These are phyloP conservation scores for Pythium aristosporum DNA, from an alignment of 352 stramenopile species.

Conservation along the genomic window DNA sequence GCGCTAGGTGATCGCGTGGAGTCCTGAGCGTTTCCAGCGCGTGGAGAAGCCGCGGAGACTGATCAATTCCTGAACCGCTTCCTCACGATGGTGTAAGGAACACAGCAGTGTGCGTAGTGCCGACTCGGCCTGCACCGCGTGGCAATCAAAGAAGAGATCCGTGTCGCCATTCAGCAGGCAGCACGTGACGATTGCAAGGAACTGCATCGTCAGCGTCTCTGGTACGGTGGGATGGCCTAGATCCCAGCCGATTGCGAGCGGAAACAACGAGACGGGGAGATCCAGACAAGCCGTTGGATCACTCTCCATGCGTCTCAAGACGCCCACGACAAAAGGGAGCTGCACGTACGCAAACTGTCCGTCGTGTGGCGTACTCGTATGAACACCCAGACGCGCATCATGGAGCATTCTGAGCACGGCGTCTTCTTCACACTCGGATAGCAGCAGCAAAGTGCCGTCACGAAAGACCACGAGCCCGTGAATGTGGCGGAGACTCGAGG, in stretches of 20 bases:
- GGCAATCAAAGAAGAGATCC: slow-evolving; percentile 7
- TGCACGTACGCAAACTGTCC: slow-evolving; percentile 4
- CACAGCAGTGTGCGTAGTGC: background rate
- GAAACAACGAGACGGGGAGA: background rate
- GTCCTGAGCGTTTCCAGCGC: slow-evolving; percentile 13
- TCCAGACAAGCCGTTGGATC: background rate
- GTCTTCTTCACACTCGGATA: slow-evolving; percentile 16
- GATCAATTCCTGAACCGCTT: slow-evolving; percentile 2
- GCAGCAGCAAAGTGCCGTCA: slow-evolving; percentile 7
- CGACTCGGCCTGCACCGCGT: background rate
- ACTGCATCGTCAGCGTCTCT: background rate
- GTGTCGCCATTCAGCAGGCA: slow-evolving; percentile 18
- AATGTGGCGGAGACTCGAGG: slow-evolving; percentile 2
- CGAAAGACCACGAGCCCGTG: slow-evolving; percentile 11
- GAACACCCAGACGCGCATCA: background rate
- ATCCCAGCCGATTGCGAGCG: slow-evolving; percentile 8
- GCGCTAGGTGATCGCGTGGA: slow-evolving; percentile 8
- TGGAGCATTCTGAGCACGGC: slow-evolving; percentile 9
- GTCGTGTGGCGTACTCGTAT: too few relatives aligned
- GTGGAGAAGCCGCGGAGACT: background rate
- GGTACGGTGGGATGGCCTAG: background rate
- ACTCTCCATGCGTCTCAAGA: background rate
- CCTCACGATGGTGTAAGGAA: slow-evolving; percentile 2
- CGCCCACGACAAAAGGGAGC: slow-evolving; percentile 7
- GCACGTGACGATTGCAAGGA: slow-evolving; percentile 4